These are phyloP conservation scores for Hypoxylon trugodes DNA, from an alignment of 495 filamentous ascomycete genomes.

Conservation along the genomic window DNA sequence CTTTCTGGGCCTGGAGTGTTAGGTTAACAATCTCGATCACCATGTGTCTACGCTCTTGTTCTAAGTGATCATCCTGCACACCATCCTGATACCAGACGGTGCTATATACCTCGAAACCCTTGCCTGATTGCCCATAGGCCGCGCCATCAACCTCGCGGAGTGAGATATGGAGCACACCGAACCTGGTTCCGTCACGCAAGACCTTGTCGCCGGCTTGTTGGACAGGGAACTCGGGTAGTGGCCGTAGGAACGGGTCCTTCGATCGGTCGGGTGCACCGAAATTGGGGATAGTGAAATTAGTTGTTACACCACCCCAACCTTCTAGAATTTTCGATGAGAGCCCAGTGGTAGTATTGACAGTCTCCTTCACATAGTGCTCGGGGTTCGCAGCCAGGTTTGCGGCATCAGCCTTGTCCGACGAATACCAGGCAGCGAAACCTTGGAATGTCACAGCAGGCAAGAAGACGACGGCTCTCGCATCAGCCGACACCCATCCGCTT, in stretches of 20 bases:
- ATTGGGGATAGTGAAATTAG: slow-evolving; percentile 44
- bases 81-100: slow-evolving; percentile 42
- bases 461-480: slow-evolving; percentile 25
- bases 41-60: slow-evolving; percentile 42
- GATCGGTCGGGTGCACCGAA: slow-evolving; percentile 30
- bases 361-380: slow-evolving; percentile 43
- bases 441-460: slow-evolving; percentile 22
- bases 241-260: slow-evolving; percentile 22
- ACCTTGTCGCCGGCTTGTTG: slow-evolving; percentile 42
- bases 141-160: slow-evolving; percentile 32
- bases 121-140: slow-evolving; percentile 26
- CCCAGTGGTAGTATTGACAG: slow-evolving; percentile 3
- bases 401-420: slow-evolving; percentile 32
- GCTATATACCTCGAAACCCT: slow-evolving; percentile 41
- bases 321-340: slow-evolving; percentile 41
- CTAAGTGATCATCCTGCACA: slow-evolving; percentile 28
- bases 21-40: slow-evolving; percentile 43
- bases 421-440: slow-evolving; percentile 36
- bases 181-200: slow-evolving; percentile 32
- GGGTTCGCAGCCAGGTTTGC: slow-evolving; percentile 42
- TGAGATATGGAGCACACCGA: slow-evolving; percentile 40
- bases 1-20: slow-evolving; percentile 38
- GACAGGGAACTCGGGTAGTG: slow-evolving; percentile 27
- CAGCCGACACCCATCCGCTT: slow-evolving; percentile 33
- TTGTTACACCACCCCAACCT: slow-evolving; percentile 44